Evolutionary conservation across 345 rosid genomes (phyloP), one percentile per base, ranked within the genome.

Genomic region (Aethionema arabicum): DNA sequence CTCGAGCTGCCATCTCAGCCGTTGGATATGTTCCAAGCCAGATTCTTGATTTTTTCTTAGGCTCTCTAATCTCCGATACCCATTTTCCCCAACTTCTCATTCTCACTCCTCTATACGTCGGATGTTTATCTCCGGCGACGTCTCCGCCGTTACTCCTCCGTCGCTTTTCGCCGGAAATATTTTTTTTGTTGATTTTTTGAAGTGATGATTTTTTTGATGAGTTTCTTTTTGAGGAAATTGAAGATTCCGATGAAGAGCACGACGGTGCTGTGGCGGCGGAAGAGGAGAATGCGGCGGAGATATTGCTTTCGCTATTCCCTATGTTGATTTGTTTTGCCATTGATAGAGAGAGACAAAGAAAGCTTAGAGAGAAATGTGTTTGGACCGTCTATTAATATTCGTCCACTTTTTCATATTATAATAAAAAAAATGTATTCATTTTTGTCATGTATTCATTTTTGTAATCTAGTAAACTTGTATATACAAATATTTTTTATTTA

Each of bases 1-100:
- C 98, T 72, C 96, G 81, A 68, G 98, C 96, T 0, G 96, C 98
- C 98, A 88, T 91, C 80, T 88, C 96, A 8, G 98, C 74, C 7
- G 98, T 88, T 8, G 85, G 71, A 72, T 80, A 91, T 31, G 96
- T 86, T 0, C 98, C 98, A 4, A 91, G 78, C 98, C 98, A 91
- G 5, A 91, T 91, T 66, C 98, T 83, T 1, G 96, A 88, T 67
- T 91, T 91, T 78, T 86, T 91, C 79, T 65, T 83, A 0, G 98
- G 96, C 72, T 91, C 85, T 42, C 98, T 73, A 54, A 88, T 91
- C 70, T 91, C 98, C 0, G 95, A 88, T 56, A 91, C 98, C 96
- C 95, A 92, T 75, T 85, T 89, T 0, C 98, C 98, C 98, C 98
- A 88, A 66, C 85, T 91, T 35, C 98, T 79, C 87, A 64, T 86